These are phyloP conservation scores for Phenoliferia sp. DNA, from an alignment of 1,284 basidiomycete genomes.

Conservation along the genomic window DNA sequence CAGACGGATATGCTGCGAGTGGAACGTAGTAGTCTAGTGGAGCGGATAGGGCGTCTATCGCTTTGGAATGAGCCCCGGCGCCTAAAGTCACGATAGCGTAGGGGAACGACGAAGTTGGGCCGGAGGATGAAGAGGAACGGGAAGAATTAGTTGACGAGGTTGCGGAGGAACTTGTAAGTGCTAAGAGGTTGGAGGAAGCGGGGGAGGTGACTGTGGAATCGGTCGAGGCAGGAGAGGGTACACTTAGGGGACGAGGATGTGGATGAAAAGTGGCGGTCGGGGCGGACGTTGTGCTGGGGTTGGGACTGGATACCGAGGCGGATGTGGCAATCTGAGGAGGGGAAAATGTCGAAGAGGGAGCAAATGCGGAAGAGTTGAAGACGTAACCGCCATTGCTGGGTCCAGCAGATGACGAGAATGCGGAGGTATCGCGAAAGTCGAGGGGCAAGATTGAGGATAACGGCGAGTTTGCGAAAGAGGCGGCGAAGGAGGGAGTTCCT, in stretches of 20 bases:
- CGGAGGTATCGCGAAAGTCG: not conserved
- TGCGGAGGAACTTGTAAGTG: not conserved
- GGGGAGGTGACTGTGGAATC: not conserved
- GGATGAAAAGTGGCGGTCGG: too few relatives aligned
- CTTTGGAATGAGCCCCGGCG: constrained; percentile 72
- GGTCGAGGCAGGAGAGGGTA: not conserved
- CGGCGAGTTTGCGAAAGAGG: constrained; percentile 56
- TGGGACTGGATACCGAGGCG: not conserved
- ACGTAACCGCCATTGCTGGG: constrained; percentile 1
- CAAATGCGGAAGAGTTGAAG: constrained; percentile 2
- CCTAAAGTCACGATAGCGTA: constrained; percentile 75
- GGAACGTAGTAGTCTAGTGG: constrained; percentile 66
- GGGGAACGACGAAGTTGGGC: constrained; percentile 51
- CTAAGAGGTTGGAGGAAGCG: not conserved
- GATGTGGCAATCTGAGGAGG: too few relatives aligned
- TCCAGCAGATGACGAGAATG: not conserved
- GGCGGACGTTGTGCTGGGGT: too few relatives aligned
- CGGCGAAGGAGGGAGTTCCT: constrained; percentile 58
- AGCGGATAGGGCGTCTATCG: constrained; percentile 70
- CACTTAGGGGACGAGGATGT: not conserved
- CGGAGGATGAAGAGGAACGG: not conserved
- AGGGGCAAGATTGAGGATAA: constrained; percentile 32
- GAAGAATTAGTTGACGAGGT: not conserved
- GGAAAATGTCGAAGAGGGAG: not conserved
- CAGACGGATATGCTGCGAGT: constrained; percentile 42